Base-by-base conservation (phyloP, 2,329 filamentous ascomycete species). In the Decorospora gaudefroyi region DNA sequence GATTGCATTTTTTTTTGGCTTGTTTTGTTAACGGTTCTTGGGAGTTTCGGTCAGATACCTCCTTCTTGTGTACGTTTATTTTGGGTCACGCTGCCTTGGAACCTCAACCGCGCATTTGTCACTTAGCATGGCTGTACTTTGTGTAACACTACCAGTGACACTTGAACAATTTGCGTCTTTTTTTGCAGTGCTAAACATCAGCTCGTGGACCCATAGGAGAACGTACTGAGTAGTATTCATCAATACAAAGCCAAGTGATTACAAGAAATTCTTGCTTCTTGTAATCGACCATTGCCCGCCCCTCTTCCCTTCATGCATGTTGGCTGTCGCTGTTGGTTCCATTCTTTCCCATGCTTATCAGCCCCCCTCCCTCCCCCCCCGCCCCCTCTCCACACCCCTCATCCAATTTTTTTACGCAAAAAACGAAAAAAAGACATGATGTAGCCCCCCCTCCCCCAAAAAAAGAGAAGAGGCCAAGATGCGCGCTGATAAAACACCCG, bases 1-100 rank as follows among this genome's bases (percentile, higher is more conserved):
- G 4, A 17, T 15, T 7, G 11, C 12, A 17, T 28, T 18, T 36
- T 22, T 16, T 11, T 21, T n/a, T n/a, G n/a, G n/a, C n/a, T n/a
- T n/a, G n/a, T n/a, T n/a, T n/a, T n/a, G n/a, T n/a, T n/a, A n/a
- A n/a, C n/a, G n/a, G n/a, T n/a, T n/a, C 21, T 23, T 23, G 21
- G 10, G 21, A 23, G 21, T 23, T 23, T 23, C 21, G 21, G 6
- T 43, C 40, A 34, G 44, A 47, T 49, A 49, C 44, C 46, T 53
- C 32, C 46, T 45, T 42, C 21, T 28, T n/a, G n/a, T n/a, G n/a
- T n/a, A n/a, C n/a, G n/a, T n/a, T n/a, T n/a, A n/a, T n/a, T n/a
- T n/a, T n/a, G n/a, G n/a, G 22, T 23, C 10, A 10, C 12, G 11
- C 2, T 2, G 18, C 9, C 30, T 11, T 18, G 15, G 11, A 11